Evolutionary conservation across 75 land plant species (phyloP), one percentile per base, ranked within the genome.

Genomic region (Pinus tabuliformis): DNA sequence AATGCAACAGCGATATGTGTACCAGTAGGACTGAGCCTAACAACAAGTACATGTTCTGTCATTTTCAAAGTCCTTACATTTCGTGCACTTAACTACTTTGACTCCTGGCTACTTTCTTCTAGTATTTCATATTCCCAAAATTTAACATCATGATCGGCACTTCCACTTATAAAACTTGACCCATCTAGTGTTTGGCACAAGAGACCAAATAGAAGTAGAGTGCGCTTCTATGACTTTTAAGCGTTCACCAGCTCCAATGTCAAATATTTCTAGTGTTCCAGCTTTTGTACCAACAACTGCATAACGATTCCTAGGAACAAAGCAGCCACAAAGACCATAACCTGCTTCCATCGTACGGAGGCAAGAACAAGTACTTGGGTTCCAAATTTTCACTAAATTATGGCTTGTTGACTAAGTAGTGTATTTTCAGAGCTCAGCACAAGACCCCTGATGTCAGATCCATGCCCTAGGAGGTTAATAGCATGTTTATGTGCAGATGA

Each of bases 331-430:
- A 4, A 97, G 75, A 2, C 99, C 99, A 84, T 84, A 93, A 18
- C 90, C 94, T 75, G 98, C 88, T 77, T 93, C 99, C 78, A 97
- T 87, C 6, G 98, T 97, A 3, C 96, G 83, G 57, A 97, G 89
- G 68, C 98, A 97, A 78, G 89, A 75, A 37, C 96, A 89, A 74
- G 94, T 86, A 76, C 86, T 89, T 39, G 99, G 98, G 64, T 97
- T 97, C 99, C 99, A 97, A 73, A 97, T 84, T 77, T 97, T 97
- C 7, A 87, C 90, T 49, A 87, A 82, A 82, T 91, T 91, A 63
- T 95, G 94, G 76, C 98, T 95, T 3, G 99, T 95, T 70, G 99
- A 96, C 92, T 86, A 76, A 97, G 81, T 62, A 93, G 78, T 6
- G 88, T 83, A 71, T 86, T 84, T 70, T 97, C 99, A 57, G 88